These are phyloP conservation scores for Penicillium vulpinum DNA, from an alignment of 2,329 filamentous ascomycete genomes.

Conservation along the genomic window DNA sequence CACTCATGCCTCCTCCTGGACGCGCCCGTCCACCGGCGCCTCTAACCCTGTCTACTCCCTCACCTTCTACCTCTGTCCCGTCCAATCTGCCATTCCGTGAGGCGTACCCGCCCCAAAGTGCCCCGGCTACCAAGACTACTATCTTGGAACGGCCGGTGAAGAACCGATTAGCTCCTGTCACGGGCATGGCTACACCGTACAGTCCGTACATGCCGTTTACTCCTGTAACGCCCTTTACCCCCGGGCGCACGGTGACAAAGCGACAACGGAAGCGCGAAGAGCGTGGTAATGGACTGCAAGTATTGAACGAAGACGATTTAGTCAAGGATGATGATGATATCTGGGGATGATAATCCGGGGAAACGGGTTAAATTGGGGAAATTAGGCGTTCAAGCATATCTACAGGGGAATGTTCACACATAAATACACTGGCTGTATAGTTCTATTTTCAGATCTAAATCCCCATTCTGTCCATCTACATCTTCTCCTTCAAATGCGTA, in stretches of 20 bases:
- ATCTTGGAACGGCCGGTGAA: constrained; percentile 47
- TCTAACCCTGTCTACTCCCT: constrained; percentile 32
- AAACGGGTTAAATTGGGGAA: constrained; percentile 9
- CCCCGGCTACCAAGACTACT: constrained; percentile 51
- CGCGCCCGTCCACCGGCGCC: constrained; percentile 32
- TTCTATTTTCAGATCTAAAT: constrained; percentile 2
- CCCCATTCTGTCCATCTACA: constrained; percentile 1
- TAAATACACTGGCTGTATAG: constrained; percentile 49
- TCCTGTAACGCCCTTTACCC: constrained; percentile 51
- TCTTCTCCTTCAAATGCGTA: constrained; percentile 26
- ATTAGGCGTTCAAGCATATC: constrained; percentile 36
- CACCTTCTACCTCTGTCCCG: constrained; percentile 30
- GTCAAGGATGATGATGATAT: constrained; percentile 49
- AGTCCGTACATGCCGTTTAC: constrained; percentile 55
- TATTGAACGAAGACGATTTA: constrained; percentile 49
- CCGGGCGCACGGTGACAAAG: constrained; percentile 47
- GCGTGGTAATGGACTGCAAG: constrained; percentile 46
- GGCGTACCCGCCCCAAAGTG: constrained; percentile 45
- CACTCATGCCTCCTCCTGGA: constrained; percentile 12
- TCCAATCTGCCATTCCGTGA: constrained; percentile 44
- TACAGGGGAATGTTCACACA: constrained; percentile 22
- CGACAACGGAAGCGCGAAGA: constrained; percentile 45
- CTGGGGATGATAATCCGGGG: constrained; percentile 37
- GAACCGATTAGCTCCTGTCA: constrained; percentile 42
- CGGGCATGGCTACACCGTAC: constrained; percentile 51